These are phyloP conservation scores for Crotalaria pallida DNA, from an alignment of 306 rosid species.

Conservation along the genomic window DNA sequence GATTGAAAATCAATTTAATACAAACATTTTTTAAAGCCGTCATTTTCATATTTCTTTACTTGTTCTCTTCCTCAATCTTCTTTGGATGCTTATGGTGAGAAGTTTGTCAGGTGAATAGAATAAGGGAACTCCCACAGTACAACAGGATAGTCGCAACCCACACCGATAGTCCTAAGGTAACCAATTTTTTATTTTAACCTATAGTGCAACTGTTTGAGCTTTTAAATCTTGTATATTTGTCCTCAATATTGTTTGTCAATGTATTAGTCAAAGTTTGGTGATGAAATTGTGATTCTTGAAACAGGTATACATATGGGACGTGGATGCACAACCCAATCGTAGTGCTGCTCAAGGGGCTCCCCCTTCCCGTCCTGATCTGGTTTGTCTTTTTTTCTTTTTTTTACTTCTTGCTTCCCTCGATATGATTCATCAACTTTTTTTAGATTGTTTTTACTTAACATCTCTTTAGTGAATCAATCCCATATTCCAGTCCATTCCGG, in stretches of 20 bases:
- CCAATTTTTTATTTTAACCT: not conserved
- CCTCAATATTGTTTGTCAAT: not conserved
- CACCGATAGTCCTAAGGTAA: not conserved
- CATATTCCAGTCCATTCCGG: too few relatives aligned
- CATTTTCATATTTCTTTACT: too few relatives aligned
- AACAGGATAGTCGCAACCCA: too few relatives aligned
- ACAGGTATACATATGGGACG: constrained; percentile 92
- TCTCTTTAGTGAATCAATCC: too few relatives aligned
- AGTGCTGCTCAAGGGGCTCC: constrained; percentile 77
- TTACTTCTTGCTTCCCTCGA: not conserved
- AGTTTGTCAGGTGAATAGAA: constrained; percentile 38
- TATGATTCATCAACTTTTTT: not conserved
- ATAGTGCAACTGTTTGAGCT: not conserved
- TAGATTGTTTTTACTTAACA: not conserved
- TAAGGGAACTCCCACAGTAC: too few relatives aligned
- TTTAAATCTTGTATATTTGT: not conserved
- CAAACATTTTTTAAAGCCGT: too few relatives aligned
- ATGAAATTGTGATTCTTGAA: not conserved
- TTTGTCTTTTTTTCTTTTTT: constrained; percentile 24
- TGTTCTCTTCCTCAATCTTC: not conserved
- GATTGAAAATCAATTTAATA: too few relatives aligned
- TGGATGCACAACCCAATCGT: constrained; percentile 87
- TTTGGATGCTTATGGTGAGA: not conserved
- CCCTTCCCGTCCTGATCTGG: constrained; percentile 90
- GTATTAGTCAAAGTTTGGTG: not conserved